Percentiles rank a stretch among this genome's conserved stretches.
These are phyloP conservation scores for Hibiscus tridactylites DNA, from an alignment of 345 rosid species.

Conservation along the genomic window DNA sequence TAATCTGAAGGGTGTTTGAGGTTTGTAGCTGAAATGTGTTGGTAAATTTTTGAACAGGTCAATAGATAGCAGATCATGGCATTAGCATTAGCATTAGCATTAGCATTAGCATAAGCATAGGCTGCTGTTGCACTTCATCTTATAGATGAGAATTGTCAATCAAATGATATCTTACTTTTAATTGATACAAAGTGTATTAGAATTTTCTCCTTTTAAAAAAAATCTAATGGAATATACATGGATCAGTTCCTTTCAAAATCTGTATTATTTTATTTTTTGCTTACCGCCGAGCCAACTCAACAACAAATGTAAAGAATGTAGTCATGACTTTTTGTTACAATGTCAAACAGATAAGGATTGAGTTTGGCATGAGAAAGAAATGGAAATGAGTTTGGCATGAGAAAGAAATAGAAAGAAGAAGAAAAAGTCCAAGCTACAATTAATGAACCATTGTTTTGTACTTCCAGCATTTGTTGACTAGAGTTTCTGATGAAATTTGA, in stretches of 20 bases:
- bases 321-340: neutral
- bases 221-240: too few species aligned
- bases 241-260: too few species aligned
- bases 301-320: neutral
- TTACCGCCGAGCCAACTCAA: neutral
- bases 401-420: neutral
- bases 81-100: neutral
- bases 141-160: neutral
- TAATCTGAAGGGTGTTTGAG: neutral
- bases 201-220: neutral
- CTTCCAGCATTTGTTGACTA: conserved; percentile 20
- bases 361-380: neutral
- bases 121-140: neutral
- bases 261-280: neutral
- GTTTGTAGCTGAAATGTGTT: neutral
- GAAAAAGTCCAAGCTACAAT: neutral
- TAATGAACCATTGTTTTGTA: conserved; percentile 42
- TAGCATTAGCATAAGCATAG: neutral
- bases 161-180: neutral
- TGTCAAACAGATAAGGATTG: neutral
- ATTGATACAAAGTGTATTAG: neutral
- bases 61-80: neutral
- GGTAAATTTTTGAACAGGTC: conserved; percentile 10
- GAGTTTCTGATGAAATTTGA: too few species aligned
- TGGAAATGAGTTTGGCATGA: too few species aligned